These are phyloP conservation scores for Monocercomonoides exilis DNA, from an alignment of 78 protist genomes.

Conservation along the genomic window DNA sequence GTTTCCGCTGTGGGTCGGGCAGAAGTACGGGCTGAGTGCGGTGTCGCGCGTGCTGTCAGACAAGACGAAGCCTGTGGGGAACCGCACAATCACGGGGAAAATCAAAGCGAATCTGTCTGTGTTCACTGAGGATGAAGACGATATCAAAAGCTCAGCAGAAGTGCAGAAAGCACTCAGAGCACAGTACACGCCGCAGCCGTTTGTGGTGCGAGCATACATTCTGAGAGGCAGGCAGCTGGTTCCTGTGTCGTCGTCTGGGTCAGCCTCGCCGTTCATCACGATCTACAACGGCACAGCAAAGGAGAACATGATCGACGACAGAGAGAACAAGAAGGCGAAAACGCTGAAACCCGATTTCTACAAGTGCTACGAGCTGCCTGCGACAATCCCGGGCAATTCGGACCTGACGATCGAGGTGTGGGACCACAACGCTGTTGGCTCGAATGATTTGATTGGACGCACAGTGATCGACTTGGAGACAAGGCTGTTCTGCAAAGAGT, in stretches of 20 bases:
- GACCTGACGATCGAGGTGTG: constrained; percentile 13
- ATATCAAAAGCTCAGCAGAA: background rate
- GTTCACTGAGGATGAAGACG: background rate
- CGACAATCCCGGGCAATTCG: constrained; percentile 20
- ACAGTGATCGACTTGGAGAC: constrained; percentile 26
- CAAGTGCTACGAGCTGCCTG: constrained; percentile 14
- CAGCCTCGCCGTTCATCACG: background rate
- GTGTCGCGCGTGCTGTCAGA: background rate
- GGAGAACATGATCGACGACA: background rate
- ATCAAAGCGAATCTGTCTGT: background rate
- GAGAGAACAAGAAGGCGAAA: background rate
- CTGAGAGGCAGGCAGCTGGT: constrained; percentile 21
- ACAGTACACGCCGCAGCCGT: background rate
- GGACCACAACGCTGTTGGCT: background rate
- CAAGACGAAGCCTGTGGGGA: background rate
- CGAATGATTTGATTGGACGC: constrained; percentile 16
- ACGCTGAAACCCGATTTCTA: constrained; percentile 21
- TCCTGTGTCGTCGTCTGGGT: constrained; percentile 18
- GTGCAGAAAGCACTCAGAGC: background rate
- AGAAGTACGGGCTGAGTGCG: background rate
- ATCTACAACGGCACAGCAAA: background rate
- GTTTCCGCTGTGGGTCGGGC: background rate
- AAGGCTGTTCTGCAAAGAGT: background rate
- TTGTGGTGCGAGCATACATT: background rate
- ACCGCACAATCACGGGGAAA: background rate